Evolutionary conservation across 495 filamentous ascomycete species (phyloP).

Genomic region (Annulohypoxylon maeteangense): DNA sequence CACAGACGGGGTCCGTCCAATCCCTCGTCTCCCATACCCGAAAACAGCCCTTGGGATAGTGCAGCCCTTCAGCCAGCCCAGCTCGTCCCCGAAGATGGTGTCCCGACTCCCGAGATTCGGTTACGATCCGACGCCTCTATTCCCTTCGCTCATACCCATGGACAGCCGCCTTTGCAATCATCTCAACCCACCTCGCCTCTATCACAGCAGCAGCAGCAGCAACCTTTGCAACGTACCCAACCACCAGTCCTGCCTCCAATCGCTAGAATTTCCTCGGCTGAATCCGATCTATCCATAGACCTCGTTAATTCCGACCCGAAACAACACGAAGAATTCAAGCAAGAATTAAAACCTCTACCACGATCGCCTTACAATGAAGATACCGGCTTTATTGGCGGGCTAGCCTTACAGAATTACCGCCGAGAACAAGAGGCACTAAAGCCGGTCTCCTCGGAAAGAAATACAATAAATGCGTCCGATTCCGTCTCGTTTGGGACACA

Average conservation of each 20-base stretch:
- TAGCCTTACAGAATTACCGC: conserved; percentile 53
- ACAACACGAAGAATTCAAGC: conserved; percentile 45
- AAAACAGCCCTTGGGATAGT: conserved; percentile 51
- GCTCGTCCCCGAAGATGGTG: conserved; percentile 51
- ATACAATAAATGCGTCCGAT: conserved; percentile 37
- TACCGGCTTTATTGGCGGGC: conserved; percentile 54
- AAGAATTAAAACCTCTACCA: conserved; percentile 46
- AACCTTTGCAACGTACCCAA: conserved; percentile 26
- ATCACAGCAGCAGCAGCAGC: conserved; percentile 22
- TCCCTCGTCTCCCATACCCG: conserved; percentile 61
- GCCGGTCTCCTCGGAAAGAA: conserved; percentile 35
- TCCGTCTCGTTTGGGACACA: conserved; percentile 31
- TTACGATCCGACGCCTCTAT: conserved; percentile 53
- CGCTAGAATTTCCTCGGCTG: conserved; percentile 56
- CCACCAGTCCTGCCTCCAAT: conserved; percentile 61
- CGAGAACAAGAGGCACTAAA: conserved; percentile 42
- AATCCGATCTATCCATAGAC: conserved; percentile 41
- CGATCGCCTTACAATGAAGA: conserved; percentile 44
- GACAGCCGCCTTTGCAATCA: conserved; percentile 37
- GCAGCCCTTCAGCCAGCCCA: conserved; percentile 51
- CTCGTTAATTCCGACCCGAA: conserved; percentile 32
- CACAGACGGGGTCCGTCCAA: conserved; percentile 64
- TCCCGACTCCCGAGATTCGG: conserved; percentile 52
- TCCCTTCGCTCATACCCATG: conserved; percentile 40
- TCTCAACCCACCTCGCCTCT: conserved; percentile 17